A percentile compares a stretch with the other conserved stretches of the same genome.
Conservation (phyloP, 768 basidiomycete species). For the Imleria badia region DNA sequence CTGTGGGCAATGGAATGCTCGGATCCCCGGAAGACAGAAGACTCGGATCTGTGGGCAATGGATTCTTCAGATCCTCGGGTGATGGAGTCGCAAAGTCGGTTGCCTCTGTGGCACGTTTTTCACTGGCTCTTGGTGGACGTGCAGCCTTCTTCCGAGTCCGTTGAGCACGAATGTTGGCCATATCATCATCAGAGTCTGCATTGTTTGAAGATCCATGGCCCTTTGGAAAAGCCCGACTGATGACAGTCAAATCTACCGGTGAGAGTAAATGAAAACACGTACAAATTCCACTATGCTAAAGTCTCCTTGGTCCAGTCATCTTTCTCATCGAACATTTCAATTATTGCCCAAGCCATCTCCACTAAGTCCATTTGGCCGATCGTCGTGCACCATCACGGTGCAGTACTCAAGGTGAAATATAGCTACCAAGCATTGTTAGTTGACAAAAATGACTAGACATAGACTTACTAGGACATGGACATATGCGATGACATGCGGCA, state of each 20-base stretch:
- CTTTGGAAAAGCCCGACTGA: neutral
- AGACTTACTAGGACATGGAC: neutral
- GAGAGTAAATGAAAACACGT: neutral
- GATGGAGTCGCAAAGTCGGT: too few relatives aligned
- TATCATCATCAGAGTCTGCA: neutral
- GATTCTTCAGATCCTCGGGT: too few relatives aligned
- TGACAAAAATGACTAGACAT: neutral
- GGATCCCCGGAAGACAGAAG: too few relatives aligned
- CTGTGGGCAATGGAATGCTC: too few relatives aligned
- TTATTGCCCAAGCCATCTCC: neutral
- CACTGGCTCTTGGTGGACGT: too few relatives aligned
- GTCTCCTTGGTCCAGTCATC: neutral
- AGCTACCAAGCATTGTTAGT: neutral
- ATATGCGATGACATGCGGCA: neutral
- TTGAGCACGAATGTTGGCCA: neutral
- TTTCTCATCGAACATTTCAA: neutral
- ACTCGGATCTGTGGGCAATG: too few relatives aligned
- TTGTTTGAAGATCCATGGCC: neutral
- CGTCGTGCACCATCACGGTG: neutral
- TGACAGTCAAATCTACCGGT: neutral
- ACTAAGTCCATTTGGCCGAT: neutral
- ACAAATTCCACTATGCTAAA: neutral
- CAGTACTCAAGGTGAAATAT: neutral
- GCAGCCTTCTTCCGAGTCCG: too few relatives aligned
- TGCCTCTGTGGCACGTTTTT: too few relatives aligned